A percentile compares a stretch with the other conserved stretches of the same genome.
These are phyloP conservation scores for Phytophthora fragariaefolia DNA, from an alignment of 352 stramenopile species.

Conservation along the genomic window DNA sequence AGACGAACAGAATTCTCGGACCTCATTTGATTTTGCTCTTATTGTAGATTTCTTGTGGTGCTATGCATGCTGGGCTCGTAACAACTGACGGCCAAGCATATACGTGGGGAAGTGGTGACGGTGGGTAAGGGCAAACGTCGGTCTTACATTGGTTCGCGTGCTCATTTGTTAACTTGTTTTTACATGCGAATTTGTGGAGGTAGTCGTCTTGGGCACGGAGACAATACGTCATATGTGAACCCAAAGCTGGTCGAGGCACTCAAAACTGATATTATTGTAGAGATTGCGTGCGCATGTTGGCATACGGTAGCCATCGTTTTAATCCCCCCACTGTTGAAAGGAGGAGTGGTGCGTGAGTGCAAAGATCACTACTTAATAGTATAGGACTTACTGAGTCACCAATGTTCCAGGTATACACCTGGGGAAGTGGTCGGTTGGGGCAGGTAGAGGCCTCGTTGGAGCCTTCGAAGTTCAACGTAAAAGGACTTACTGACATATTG, in stretches of 20 bases:
- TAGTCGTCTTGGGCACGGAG: conserved; percentile 78
- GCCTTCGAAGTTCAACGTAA: neutral
- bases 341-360: conserved; percentile 56
- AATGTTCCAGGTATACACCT: conserved; percentile 83
- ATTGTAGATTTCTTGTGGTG: conserved; percentile 74
- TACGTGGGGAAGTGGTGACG: conserved; percentile 86
- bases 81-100: conserved; percentile 74
- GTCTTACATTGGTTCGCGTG: too few relatives aligned
- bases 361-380: neutral
- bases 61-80: conserved; percentile 80
- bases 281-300: conserved; percentile 86
- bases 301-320: conserved; percentile 90
- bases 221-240: conserved; percentile 73
- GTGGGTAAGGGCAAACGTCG: conserved; percentile 53
- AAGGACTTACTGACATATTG: neutral
- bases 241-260: conserved; percentile 78
- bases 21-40: neutral
- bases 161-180: too few relatives aligned
- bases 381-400: neutral
- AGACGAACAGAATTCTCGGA: neutral
- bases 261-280: conserved; percentile 78
- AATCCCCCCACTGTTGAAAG: conserved; percentile 86
- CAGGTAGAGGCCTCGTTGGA: conserved; percentile 55
- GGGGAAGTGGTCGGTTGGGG: conserved; percentile 92
- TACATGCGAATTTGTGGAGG: too few relatives aligned